Percentiles rank a stretch among this genome's conserved stretches.
Evolutionary conservation across 2,329 filamentous ascomycete species (phyloP).

Genomic region (Hortaea werneckii): DNA sequence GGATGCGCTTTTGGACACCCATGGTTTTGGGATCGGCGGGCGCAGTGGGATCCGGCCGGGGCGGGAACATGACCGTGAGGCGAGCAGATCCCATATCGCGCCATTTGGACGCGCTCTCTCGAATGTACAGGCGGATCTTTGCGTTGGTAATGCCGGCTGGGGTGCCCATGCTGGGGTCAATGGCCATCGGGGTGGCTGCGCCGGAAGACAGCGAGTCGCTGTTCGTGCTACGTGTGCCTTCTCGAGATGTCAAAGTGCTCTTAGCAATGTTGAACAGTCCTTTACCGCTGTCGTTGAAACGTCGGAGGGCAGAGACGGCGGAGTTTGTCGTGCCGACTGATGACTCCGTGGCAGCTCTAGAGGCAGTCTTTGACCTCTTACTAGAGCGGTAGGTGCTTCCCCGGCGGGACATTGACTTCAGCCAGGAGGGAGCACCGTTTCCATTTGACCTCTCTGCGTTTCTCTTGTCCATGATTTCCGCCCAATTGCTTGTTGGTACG

Average conservation of each 20-base stretch:
- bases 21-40: conserved; percentile 33
- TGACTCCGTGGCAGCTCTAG: conserved; percentile 57
- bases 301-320: conserved; percentile 66
- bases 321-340: conserved; percentile 67
- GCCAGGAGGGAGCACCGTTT: conserved; percentile 37
- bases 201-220: conserved; percentile 52
- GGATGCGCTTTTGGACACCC: conserved; percentile 69
- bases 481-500: conserved; percentile 37
- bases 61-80: conserved; percentile 72
- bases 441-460: conserved; percentile 35
- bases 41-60: conserved; percentile 25
- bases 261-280: conserved; percentile 74
- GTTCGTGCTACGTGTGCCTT: conserved; percentile 38
- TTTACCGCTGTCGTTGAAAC: conserved; percentile 54
- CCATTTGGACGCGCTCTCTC: conserved; percentile 71
- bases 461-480: conserved; percentile 42
- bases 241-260: conserved; percentile 58
- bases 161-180: conserved; percentile 24
- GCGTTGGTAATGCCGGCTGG: conserved; percentile 65
- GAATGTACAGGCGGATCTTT: conserved; percentile 75
- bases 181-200: conserved; percentile 25
- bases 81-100: conserved; percentile 79
- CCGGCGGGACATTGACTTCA: conserved; percentile 44
- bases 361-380: conserved; percentile 44
- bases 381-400: conserved; percentile 44